phyloP scores from a whole-genome alignment of 2,329 filamentous ascomycete genomes.

The Chaetomium sp. region DNA sequence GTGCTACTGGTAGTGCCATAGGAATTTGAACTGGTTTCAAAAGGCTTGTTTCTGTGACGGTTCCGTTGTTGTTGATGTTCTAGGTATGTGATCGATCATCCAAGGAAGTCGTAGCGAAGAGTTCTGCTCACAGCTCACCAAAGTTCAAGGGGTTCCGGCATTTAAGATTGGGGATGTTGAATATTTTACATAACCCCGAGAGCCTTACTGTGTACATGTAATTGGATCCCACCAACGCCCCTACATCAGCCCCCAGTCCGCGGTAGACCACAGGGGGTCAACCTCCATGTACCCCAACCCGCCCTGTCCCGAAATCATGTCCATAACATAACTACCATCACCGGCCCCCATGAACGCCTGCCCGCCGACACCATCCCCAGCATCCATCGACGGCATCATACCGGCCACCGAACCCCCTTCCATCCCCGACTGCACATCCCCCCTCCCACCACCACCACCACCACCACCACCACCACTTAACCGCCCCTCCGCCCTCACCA shows the following conservation, averaged over 20 bases:
- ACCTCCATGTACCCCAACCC: conserved; percentile 5
- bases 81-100: too few species aligned
- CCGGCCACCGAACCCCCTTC: neutral
- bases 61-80: neutral
- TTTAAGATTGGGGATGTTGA: too few species aligned
- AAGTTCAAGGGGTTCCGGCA: too few species aligned
- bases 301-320: neutral
- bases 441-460: neutral
- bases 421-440: neutral
- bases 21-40: neutral
- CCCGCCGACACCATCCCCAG: neutral
- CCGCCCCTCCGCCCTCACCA: neutral
- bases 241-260: conserved; percentile 13
- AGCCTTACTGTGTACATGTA: too few species aligned
- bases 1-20: too few species aligned
- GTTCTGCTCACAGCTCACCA: too few species aligned
- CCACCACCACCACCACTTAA: neutral
- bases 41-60: too few species aligned
- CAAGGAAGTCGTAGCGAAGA: too few species aligned
- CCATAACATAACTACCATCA: neutral
- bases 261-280: conserved; percentile 5
- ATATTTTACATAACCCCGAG: too few species aligned
- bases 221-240: neutral
- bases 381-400: neutral
- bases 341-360: neutral